Percentiles rank a stretch among this genome's conserved stretches.
Conservation (phyloP, 139 green algal species). For the Micromonas commoda region DNA sequence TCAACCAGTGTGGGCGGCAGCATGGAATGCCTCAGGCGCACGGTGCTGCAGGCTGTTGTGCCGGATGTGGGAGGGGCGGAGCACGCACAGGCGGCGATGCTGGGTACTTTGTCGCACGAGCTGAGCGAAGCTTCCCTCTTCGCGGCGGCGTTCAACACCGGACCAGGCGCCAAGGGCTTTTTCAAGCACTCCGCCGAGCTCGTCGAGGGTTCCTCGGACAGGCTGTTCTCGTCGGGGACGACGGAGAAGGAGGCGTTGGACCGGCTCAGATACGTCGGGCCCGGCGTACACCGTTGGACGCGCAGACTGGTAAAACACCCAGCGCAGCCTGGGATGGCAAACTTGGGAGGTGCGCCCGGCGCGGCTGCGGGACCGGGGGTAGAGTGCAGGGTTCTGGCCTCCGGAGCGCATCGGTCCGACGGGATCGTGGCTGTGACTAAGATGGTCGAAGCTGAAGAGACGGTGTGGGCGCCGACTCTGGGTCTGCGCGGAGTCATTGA, state of each 20-base stretch:
- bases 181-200: not conserved
- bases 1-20: conserved; percentile 3
- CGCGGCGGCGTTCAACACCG: not conserved
- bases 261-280: not conserved
- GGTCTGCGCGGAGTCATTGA: conserved; percentile 16
- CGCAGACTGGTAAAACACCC: too few relatives aligned
- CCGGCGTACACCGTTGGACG: not conserved
- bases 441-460: conserved; percentile 6
- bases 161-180: not conserved
- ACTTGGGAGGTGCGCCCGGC: too few relatives aligned
- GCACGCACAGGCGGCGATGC: not conserved
- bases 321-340: too few relatives aligned
- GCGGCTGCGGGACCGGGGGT: not conserved
- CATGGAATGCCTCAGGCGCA: not conserved
- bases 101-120: conserved; percentile 20
- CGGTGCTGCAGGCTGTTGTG: not conserved
- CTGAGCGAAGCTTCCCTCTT: not conserved
- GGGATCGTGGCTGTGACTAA: not conserved
- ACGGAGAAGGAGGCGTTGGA: not conserved
- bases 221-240: not conserved
- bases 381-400: not conserved
- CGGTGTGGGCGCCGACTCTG: conserved; percentile 10
- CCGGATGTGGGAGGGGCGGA: not conserved
- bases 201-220: not conserved
- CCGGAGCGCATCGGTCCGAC: not conserved